Base-by-base conservation (phyloP, 371 early-diverging fungal genomes). In the Phascolomyces articulosus region DNA sequence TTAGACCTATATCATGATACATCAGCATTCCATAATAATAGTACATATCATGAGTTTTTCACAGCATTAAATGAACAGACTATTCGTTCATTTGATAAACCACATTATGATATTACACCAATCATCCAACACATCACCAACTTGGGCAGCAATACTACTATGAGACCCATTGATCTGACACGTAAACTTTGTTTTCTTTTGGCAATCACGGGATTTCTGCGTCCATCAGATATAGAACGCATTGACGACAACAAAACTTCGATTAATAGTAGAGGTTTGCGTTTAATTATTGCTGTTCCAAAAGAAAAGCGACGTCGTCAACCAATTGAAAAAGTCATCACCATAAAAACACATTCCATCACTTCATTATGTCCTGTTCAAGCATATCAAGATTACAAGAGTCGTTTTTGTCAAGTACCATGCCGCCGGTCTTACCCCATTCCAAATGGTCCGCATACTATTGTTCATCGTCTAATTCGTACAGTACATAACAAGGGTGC, bases 171-270 rank as follows among this genome's bases (percentile, higher is more conserved):
- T n/a, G 10, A 24, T 40, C 65, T 64, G n/a, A 65, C 72, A 11
- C 44, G 56, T 13, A 72, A 68, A 31, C 63, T 66, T 16, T 63
- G 59, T 44, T 72, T 66, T 58, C 59, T 70, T 0, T 51, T 74
- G 2, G 63, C 60, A 0, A 64, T 72, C 55, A 44, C 31, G 27
- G 66, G 68, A 16, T 76, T 76, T 47, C 40, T 76, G 8, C 62
- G 69, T 6, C 72, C 72, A 6, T 61, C 70, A 15, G 77, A 76
- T 48, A 55, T 68, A 8, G 65, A 68, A 15, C 61, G 65, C 27
- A 68, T 73, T 11, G 63, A 70, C 40, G 51, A 72, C 23, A 44
- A 27, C 41, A 27, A 55, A 21, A 2, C 51, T 0, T 18, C 49
- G 27, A 31, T 31, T 31, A 31, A 3, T 31, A 31, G 31, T 31